These are phyloP conservation scores for Syncephalis plumigaleata DNA, from an alignment of 371 early-diverging fungal genomes.

Conservation along the genomic window DNA sequence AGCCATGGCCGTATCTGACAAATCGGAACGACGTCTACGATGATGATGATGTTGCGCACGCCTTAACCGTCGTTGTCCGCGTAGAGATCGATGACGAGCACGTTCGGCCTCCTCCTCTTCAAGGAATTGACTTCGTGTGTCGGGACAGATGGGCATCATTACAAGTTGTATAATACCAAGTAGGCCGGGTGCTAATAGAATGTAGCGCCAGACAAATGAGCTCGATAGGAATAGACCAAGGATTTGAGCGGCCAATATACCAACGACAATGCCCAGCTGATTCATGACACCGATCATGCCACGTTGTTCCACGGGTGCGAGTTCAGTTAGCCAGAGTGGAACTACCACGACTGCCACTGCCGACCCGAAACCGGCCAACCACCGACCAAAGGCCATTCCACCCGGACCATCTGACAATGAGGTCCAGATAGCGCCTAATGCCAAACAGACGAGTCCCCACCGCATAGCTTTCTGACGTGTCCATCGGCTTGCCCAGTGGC, in stretches of 20 bases:
- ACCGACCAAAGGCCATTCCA: slow-evolving; percentile 51
- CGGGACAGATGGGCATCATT: slow-evolving; percentile 19
- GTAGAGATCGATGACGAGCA: too few species aligned
- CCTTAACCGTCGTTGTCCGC: too few species aligned
- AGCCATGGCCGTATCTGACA: background rate
- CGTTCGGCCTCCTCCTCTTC: too few species aligned
- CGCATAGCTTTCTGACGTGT: slow-evolving; percentile 43
- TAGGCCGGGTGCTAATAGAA: slow-evolving; percentile 30
- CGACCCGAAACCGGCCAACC: slow-evolving; percentile 68
- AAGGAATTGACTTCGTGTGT: too few species aligned
- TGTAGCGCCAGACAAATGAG: slow-evolving; percentile 39
- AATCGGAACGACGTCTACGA: background rate
- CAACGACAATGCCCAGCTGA: slow-evolving; percentile 69
- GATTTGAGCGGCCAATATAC: slow-evolving; percentile 51
- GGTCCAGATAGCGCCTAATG: slow-evolving; percentile 46
- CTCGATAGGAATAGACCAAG: slow-evolving; percentile 41
- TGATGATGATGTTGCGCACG: background rate
- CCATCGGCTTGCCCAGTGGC: slow-evolving; percentile 40
- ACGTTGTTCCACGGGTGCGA: slow-evolving; percentile 50
- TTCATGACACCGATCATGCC: slow-evolving; percentile 70
- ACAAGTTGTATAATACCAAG: slow-evolving; percentile 39
- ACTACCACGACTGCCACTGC: slow-evolving; percentile 71
- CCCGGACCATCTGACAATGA: slow-evolving; percentile 26
- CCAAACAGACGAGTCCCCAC: slow-evolving; percentile 33
- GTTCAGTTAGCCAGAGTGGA: slow-evolving; percentile 73